Conservation (phyloP, 2,329 filamentous ascomycete species). For the Epichloe sp. region DNA sequence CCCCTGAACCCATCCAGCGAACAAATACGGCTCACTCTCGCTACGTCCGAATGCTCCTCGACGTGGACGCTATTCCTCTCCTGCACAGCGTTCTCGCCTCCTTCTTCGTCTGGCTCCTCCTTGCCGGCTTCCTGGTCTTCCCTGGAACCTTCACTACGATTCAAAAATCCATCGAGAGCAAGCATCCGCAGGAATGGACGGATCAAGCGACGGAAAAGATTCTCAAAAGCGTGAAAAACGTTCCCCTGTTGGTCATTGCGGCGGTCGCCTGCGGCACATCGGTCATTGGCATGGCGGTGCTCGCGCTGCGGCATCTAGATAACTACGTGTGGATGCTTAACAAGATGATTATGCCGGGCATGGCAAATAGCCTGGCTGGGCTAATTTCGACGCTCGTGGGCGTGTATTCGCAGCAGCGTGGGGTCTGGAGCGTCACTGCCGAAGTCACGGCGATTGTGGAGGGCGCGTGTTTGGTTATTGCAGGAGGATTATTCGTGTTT, state of each 20-base stretch:
- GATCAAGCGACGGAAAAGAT: constrained; percentile 11
- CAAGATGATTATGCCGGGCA: constrained; percentile 31
- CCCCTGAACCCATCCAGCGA: constrained; percentile 6
- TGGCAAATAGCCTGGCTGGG: constrained; percentile 35
- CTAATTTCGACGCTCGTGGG: constrained; percentile 35
- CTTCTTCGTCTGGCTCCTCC: constrained; percentile 30
- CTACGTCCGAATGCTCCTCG: constrained; percentile 33
- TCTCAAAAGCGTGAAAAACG: constrained; percentile 16
- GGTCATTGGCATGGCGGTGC: constrained; percentile 22
- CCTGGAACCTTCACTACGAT: constrained; percentile 37
- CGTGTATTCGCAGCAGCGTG: constrained; percentile 33
- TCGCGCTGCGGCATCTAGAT: constrained; percentile 29
- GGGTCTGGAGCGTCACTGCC: constrained; percentile 30
- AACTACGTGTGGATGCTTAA: constrained; percentile 44
- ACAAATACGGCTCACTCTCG: constrained; percentile 19
- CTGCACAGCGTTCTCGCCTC: constrained; percentile 33
- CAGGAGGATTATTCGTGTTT: constrained; percentile 16
- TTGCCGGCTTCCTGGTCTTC: constrained; percentile 39
- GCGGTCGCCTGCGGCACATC: constrained; percentile 27
- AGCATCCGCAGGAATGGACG: constrained; percentile 7
- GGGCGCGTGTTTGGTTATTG: constrained; percentile 15
- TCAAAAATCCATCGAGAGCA: constrained; percentile 12
- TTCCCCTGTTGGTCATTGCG: constrained; percentile 30
- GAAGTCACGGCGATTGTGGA: constrained; percentile 23
- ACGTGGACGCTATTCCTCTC: constrained; percentile 30